Conservation (phyloP, 441 rosid species). For the Jatropha multifida region DNA sequence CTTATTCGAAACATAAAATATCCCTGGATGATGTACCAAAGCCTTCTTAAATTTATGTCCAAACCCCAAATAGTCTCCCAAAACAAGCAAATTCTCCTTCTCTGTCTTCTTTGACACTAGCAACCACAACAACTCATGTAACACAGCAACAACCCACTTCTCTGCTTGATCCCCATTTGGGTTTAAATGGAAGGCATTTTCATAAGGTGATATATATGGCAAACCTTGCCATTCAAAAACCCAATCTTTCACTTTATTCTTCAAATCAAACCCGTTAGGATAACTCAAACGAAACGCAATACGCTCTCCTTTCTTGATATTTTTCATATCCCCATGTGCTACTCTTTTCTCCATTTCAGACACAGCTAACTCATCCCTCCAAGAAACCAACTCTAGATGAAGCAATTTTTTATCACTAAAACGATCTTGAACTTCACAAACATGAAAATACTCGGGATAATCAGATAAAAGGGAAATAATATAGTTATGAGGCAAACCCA, state of each 20-base stretch:
- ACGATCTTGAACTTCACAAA: slow-evolving; percentile 37
- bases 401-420: slow-evolving; percentile 38
- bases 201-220: slow-evolving; percentile 82
- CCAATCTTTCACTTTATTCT: slow-evolving; percentile 63
- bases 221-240: slow-evolving; percentile 72
- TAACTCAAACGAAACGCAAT: slow-evolving; percentile 57
- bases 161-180: slow-evolving; percentile 64
- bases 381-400: slow-evolving; percentile 51
- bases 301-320: slow-evolving; percentile 27
- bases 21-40: slow-evolving; percentile 72
- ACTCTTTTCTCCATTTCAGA: slow-evolving; percentile 69
- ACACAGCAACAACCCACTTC: slow-evolving; percentile 75
- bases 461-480: slow-evolving; percentile 54
- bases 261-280: slow-evolving; percentile 63
- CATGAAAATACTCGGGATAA: slow-evolving; percentile 72
- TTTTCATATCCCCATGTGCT: slow-evolving; percentile 15
- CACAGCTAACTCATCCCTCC: slow-evolving; percentile 50
- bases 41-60: slow-evolving; percentile 59
- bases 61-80: slow-evolving; percentile 72
- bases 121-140: slow-evolving; percentile 70
- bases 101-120: slow-evolving; percentile 77
- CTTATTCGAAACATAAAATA: slow-evolving; percentile 78
- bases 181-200: slow-evolving; percentile 67
- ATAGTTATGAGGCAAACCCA: slow-evolving; percentile 72
- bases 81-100: slow-evolving; percentile 51